phyloP scores from a whole-genome alignment of 176 grass and related monocot species.

The Cymbopogon citratus region DNA sequence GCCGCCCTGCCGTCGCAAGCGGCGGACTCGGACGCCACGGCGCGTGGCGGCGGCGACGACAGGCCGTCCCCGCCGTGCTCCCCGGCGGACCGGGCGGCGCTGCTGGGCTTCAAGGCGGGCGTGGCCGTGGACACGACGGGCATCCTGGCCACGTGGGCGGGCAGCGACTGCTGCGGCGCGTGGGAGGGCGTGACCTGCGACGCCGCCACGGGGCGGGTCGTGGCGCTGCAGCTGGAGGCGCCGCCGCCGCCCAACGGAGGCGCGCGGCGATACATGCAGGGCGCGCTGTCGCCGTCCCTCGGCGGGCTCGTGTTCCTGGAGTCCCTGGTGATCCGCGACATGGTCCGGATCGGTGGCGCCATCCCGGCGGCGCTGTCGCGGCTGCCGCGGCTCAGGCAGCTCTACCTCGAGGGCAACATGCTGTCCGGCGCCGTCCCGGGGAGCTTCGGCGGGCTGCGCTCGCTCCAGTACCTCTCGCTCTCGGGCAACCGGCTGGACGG shows the following conservation, averaged over 20 bases:
- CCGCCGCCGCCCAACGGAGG: neutral
- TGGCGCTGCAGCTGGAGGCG: constrained; percentile 51
- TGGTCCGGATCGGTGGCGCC: constrained; percentile 38
- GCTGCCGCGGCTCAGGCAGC: constrained; percentile 51
- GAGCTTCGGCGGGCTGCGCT: constrained; percentile 30
- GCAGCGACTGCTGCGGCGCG: constrained; percentile 57
- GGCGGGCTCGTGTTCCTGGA: constrained; percentile 50
- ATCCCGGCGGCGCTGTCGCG: constrained; percentile 49
- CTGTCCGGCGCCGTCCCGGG: constrained; percentile 47
- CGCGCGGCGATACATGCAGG: constrained; percentile 43
- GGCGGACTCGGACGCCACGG: neutral
- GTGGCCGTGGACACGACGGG: constrained; percentile 52
- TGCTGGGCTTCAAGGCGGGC: constrained; percentile 60
- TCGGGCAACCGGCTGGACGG: constrained; percentile 56
- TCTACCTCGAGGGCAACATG: constrained; percentile 73
- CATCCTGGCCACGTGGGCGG: constrained; percentile 63
- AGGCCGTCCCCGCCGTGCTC: constrained; percentile 38
- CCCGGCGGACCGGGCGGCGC: constrained; percentile 38
- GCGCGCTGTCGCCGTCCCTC: constrained; percentile 54
- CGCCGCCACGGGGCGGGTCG: constrained; percentile 54
- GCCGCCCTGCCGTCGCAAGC: neutral
- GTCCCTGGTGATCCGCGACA: constrained; percentile 54
- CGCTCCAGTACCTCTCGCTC: constrained; percentile 51
- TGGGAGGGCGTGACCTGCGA: constrained; percentile 71
- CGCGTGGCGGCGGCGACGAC: neutral